phyloP scores from a whole-genome alignment of 2,329 filamentous ascomycete genomes.

The Pseudonectria buxi region DNA sequence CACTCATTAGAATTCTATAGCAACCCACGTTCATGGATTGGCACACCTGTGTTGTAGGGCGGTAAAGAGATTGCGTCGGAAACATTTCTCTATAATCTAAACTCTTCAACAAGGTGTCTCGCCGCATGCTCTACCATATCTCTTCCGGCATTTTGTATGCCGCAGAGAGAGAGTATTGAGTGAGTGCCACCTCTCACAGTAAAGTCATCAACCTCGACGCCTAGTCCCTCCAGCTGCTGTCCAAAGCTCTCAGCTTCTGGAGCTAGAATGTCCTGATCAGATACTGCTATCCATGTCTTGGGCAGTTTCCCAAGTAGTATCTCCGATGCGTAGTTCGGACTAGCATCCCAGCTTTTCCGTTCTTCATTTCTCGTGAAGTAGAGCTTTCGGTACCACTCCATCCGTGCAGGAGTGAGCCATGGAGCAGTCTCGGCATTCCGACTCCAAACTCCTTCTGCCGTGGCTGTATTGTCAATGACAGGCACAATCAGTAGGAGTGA shows the following conservation, averaged over 20 bases:
- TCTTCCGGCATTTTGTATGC: constrained; percentile 15
- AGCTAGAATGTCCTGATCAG: constrained; percentile 28
- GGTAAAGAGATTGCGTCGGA: neutral
- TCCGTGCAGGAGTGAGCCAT: constrained; percentile 27
- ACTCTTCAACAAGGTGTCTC: constrained; percentile 12
- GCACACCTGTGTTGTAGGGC: no score
- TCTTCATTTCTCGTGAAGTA: constrained; percentile 23
- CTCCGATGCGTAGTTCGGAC: constrained; percentile 23
- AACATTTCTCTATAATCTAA: constrained; percentile 8
- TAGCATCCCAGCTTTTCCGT: constrained; percentile 24
- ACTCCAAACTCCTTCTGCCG: constrained; percentile 17
- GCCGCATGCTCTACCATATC: constrained; percentile 17
- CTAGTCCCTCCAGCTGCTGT: constrained; percentile 16
- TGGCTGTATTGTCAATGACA: constrained; percentile 30
- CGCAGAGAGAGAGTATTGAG: constrained; percentile 21
- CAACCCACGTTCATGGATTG: no score
- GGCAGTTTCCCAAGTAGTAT: constrained; percentile 21
- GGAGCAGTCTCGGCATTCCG: constrained; percentile 22
- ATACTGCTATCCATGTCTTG: constrained; percentile 24
- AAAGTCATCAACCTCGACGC: constrained; percentile 12
- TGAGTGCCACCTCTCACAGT: constrained; percentile 18
- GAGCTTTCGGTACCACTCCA: constrained; percentile 31
- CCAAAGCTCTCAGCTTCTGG: constrained; percentile 25
- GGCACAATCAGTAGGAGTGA: constrained; percentile 23
- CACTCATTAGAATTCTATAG: no score